Evolutionary conservation across 2,329 filamentous ascomycete genomes (phyloP), one percentile per base, ranked within the genome.

Genomic region (Mycosphaerella sp.): DNA sequence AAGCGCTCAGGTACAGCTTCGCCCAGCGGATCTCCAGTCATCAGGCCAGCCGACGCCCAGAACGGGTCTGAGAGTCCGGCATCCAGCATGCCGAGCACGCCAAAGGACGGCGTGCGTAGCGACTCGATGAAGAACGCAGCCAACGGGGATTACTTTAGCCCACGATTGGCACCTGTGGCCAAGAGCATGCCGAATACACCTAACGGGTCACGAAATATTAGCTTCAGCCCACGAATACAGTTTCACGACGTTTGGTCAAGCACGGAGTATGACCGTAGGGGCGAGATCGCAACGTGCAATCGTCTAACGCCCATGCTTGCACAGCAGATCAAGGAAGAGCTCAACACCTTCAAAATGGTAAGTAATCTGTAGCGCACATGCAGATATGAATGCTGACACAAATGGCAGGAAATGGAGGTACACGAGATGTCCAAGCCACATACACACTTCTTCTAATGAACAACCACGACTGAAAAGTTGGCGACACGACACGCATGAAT

Each of bases 261-360:
- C 65, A 86, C 87, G 62, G 93, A 98, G 69, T 98, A 98, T 66
- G 93, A 98, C 69, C 87, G 93, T 56, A 84, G 93, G 48, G 93
- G 93, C 49, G 93, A 98, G 55, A 87, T 97, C 72, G 90, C 93
- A 9, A 98, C 93, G 1, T 98, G 93, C 81, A 98, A 98, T 68
- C 87, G 91, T 59, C 78, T 98, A 61, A 98, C 93, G 43, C 93
- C 93, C 10, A 90, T 96, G 79, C 80, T 98, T 57, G 93, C 93
- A 41, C 93, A 98, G 73, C 93, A 98, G 71, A 98, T 98, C 74
- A 97, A 97, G 74, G 93, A 98, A 74, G 93, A 98, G 74, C 81
- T 98, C 62, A 98, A 98, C 74, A 94, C 85, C 62, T 98, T 98
- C 79, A 98, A 98, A 72, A 98, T 98, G 93, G 89, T 93, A 75